phyloP scores from a whole-genome alignment of 257 asterid species.

The Scutellaria barbata region DNA sequence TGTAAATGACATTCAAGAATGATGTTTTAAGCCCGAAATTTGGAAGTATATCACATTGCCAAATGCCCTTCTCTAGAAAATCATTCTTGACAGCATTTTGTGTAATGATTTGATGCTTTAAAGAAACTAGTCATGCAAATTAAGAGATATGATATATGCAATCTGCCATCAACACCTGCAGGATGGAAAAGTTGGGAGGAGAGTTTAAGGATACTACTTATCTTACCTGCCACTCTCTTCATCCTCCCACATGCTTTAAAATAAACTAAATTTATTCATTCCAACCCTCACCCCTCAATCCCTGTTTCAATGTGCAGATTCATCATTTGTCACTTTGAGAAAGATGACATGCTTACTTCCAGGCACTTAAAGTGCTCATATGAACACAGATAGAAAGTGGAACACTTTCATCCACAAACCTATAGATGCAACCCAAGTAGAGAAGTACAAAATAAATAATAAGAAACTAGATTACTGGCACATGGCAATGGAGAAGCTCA shows the following conservation, averaged over 20 bases:
- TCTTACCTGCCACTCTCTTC: background rate
- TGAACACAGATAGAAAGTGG: background rate
- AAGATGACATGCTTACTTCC: too few species aligned
- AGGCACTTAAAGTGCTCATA: background rate
- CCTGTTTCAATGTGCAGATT: background rate
- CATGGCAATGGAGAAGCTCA: background rate
- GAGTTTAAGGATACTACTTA: slow-evolving; percentile 10
- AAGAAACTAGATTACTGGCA: background rate
- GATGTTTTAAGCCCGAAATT: background rate
- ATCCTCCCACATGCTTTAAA: background rate
- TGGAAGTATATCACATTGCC: background rate
- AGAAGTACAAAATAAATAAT: background rate
- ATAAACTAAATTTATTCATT: background rate
- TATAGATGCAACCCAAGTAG: background rate
- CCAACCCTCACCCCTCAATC: background rate
- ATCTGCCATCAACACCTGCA: too few species aligned
- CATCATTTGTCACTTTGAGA: too few species aligned
- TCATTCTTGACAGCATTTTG: background rate
- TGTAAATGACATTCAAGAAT: background rate
- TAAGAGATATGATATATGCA: too few species aligned
- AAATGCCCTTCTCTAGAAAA: background rate
- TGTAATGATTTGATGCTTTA: too few species aligned
- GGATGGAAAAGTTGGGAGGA: background rate
- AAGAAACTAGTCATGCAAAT: too few species aligned
- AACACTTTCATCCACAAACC: background rate